These are phyloP conservation scores for Globisporangium paroecandrum DNA, from an alignment of 352 stramenopile genomes.

Conservation along the genomic window DNA sequence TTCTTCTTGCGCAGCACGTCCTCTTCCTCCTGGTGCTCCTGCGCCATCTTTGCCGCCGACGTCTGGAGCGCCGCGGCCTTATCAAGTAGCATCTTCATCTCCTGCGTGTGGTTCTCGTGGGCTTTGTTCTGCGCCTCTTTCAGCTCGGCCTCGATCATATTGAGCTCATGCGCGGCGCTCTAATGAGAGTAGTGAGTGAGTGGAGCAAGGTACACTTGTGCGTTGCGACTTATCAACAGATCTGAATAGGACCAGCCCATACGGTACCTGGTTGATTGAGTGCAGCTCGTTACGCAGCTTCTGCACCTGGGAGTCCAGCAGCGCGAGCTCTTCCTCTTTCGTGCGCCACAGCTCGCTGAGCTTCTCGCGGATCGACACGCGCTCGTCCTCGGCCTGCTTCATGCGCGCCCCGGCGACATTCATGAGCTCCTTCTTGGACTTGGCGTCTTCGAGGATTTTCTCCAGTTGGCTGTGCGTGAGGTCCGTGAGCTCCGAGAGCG, in stretches of 20 bases:
- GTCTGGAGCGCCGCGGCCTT: conserved; percentile 50
- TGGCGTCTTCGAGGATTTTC: conserved; percentile 84
- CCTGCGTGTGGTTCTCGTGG: conserved; percentile 71
- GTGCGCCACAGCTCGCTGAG: conserved; percentile 71
- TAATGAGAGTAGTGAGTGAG: conserved; percentile 10
- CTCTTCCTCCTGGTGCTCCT: conserved; percentile 82
- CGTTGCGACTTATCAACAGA: not conserved
- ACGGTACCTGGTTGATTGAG: conserved; percentile 57
- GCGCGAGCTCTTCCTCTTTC: conserved; percentile 78
- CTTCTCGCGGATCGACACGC: conserved; percentile 69
- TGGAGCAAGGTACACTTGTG: not conserved
- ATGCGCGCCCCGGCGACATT: conserved; percentile 69
- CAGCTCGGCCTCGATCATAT: conserved; percentile 70
- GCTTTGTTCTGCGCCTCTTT: conserved; percentile 72
- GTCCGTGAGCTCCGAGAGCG: conserved; percentile 79
- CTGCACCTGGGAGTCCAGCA: conserved; percentile 76
- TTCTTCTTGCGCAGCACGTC: conserved; percentile 79
- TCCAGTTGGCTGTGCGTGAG: conserved; percentile 71
- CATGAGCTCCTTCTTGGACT: conserved; percentile 81
- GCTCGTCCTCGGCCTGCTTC: conserved; percentile 82
- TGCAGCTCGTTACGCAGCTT: conserved; percentile 79
- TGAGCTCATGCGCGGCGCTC: conserved; percentile 68
- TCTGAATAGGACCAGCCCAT: not conserved
- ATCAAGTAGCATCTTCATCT: conserved; percentile 71
- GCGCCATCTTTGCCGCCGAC: conserved; percentile 63